Base-by-base conservation (phyloP, 441 rosid genomes). In the Theobroma grandiflorum region DNA sequence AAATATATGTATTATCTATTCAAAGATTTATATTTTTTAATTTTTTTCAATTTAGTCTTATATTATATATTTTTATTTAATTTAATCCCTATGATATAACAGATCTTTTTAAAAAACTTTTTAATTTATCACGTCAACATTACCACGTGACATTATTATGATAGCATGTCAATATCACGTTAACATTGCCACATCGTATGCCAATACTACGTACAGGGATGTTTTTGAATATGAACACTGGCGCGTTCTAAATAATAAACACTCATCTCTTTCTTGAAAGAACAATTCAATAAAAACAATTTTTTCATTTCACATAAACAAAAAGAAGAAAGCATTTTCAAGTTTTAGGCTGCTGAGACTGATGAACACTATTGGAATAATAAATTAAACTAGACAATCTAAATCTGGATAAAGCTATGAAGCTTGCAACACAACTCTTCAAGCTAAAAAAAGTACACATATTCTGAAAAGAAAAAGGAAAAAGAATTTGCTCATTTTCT, bases 181-280 rank as follows among this genome's bases (percentile, higher is more conserved):
- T n/a, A n/a, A n/a, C n/a, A n/a, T n/a, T n/a, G n/a, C n/a, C n/a
- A n/a, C n/a, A n/a, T n/a, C n/a, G n/a, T n/a, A n/a, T n/a, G n/a
- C n/a, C n/a, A n/a, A n/a, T n/a, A n/a, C n/a, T n/a, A n/a, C n/a
- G n/a, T n/a, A n/a, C n/a, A n/a, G n/a, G n/a, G n/a, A 87, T 94
- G 96, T 72, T 91, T 95, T 82, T 94, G 92, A 87, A 95, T 80
- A 86, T 90, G 94, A 80, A 97, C 98, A 58, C 89, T 92, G 59
- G 98, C 99, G 84, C 89, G 94, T 86, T 97, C 97, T 62, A 97
- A 79, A 86, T 91, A 95, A 85, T 93, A 97, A 59, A 98, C 91
- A 79, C 99, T 95, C 99, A 96, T 96, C 86, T 96, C 98, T 92
- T 93, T 96, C 93, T 98, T 96, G 92, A 76, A 86, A 86, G 50